A percentile compares a stretch with the other conserved stretches of the same genome.
Conservation (phyloP, 2,329 filamentous ascomycete species). For the Emmonsia crescens region DNA sequence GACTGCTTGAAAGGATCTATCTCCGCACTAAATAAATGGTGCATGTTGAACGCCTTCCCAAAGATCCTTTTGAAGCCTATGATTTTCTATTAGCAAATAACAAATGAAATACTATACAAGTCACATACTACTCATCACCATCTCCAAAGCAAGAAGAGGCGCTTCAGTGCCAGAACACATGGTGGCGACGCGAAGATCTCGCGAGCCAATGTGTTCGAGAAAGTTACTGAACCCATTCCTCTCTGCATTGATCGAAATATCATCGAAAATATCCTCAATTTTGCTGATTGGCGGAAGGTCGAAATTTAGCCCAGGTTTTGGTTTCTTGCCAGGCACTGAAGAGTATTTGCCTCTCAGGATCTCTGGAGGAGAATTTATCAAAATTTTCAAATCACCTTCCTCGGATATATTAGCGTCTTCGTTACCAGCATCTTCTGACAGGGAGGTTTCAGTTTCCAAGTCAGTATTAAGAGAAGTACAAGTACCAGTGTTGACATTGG, state of each 20-base stretch:
- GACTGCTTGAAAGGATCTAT: slow-evolving; percentile 54
- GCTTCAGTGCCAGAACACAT: slow-evolving; percentile 72
- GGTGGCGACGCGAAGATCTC: slow-evolving; percentile 50
- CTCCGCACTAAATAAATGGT: slow-evolving; percentile 53
- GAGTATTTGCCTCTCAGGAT: slow-evolving; percentile 12
- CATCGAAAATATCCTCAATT: slow-evolving; percentile 40
- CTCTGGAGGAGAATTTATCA: slow-evolving; percentile 12
- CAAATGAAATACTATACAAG: neutral
- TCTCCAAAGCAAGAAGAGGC: slow-evolving; percentile 54
- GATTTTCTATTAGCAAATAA: neutral
- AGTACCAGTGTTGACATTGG: neutral
- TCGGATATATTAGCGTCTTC: neutral
- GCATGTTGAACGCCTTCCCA: slow-evolving; percentile 32
- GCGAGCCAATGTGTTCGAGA: slow-evolving; percentile 23
- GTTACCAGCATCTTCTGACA: neutral
- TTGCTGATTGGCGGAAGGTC: slow-evolving; percentile 37
- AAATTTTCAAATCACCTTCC: neutral
- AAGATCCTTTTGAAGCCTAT: slow-evolving; percentile 26
- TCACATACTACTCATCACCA: slow-evolving; percentile 40
- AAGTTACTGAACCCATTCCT: slow-evolving; percentile 25
- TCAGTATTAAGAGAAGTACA: neutral
- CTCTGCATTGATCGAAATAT: slow-evolving; percentile 35
- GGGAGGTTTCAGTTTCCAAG: neutral
- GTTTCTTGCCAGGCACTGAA: slow-evolving; percentile 9
- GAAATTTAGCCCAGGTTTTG: slow-evolving; percentile 19